phyloP scores from a whole-genome alignment of 2,329 filamentous ascomycete species.

The Colletotrichum acutatum region DNA sequence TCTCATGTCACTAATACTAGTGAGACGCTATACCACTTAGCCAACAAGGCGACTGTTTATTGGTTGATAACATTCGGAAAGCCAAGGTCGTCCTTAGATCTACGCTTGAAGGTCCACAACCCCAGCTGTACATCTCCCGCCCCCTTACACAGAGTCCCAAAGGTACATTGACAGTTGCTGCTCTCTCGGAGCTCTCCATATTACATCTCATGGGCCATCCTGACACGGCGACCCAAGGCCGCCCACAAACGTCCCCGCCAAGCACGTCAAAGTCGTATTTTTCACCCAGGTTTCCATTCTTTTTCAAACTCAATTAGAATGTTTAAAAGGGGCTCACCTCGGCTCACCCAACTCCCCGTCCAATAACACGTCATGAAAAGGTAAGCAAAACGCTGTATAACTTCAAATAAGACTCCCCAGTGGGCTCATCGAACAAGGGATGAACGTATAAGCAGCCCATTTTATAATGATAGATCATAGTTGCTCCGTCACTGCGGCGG shows the following conservation, averaged over 20 bases:
- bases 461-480: not conserved
- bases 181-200: not conserved
- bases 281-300: not conserved
- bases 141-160: not conserved
- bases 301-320: not conserved
- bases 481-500: not conserved
- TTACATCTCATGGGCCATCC: not conserved
- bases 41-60: slow-evolving; percentile 19
- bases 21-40: slow-evolving; percentile 36
- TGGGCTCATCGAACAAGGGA: not conserved
- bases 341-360: not conserved
- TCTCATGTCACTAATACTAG: slow-evolving; percentile 31
- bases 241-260: not conserved
- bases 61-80: accelerated
- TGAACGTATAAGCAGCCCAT: not conserved
- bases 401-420: not conserved
- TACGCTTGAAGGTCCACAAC: not conserved
- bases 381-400: not conserved
- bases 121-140: not conserved
- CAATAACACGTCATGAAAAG: not conserved
- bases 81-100: accelerated
- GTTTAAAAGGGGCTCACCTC: not conserved
- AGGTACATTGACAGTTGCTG: not conserved
- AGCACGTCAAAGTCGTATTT: not conserved
- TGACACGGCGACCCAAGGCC: not conserved